Evolutionary conservation across 495 filamentous ascomycete species (phyloP), one percentile per base, ranked within the genome.

Genomic region (Penicillium cosmopolitanum): DNA sequence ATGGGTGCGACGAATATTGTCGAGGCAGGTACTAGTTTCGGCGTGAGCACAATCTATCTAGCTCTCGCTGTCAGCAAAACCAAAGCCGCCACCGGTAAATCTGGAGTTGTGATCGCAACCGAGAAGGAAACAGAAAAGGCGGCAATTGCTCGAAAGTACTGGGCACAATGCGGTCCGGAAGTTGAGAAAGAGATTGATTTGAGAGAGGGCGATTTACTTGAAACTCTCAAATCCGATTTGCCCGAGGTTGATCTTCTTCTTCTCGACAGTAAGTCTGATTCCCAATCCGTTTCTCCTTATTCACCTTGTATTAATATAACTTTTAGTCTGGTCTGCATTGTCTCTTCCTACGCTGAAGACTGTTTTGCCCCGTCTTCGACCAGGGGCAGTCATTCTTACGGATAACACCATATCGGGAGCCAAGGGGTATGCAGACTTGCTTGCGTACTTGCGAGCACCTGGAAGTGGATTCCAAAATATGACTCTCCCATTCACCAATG

Each of bases 11-110:
- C 62, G 10, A 79, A 75, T 53, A 61, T 84, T 33, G 77, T 85
- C 36, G 83, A 85, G 55, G 80, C 77, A 0, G 83, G 83, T 4
- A 85, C 83, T 9, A 81, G 77, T 53, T 85, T 80, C 55, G 83
- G 84, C 7, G 81, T 86, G 12, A 80, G 76, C 56, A 85, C 82
- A 0, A 85, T 86, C 55, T 85, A 84, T 44, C 74, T 86, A 7
- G 80, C 80, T 6, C 67, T 86, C 9, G 84, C 82, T 1, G 73
- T 83, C 7, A 72, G 68, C 0, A 66, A 76, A 58, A 72, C 50
- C 13, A 62, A 56, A 9, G 63, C 61, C 0, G 53, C 38, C 12
- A 63, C 63, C 2, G 62, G 56, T 3, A 63, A 58, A 51, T 33
- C 58, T 3, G 80, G 77, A 5, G 73, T 67, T 33, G 82, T 85